These are phyloP conservation scores for Apostasia ramifera DNA, from an alignment of 106 monocot species.

Conservation along the genomic window DNA sequence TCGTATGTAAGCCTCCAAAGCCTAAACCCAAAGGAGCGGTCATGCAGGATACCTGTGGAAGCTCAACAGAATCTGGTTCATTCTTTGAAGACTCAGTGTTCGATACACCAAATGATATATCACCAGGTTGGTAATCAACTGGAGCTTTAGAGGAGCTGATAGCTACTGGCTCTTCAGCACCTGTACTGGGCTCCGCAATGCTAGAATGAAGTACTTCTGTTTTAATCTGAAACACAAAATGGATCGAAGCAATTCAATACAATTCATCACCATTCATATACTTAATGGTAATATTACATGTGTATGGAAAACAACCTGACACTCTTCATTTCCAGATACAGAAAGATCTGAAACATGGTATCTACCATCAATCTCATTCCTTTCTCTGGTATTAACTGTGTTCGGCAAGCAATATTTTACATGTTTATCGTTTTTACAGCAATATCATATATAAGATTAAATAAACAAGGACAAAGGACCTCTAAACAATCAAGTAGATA, in stretches of 20 bases:
- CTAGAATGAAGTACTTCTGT: conserved; percentile 1
- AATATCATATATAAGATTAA: not conserved
- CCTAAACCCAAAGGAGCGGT: conserved; percentile 62
- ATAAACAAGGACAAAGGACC: not conserved
- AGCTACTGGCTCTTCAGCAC: conserved; percentile 8
- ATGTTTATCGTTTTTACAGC: too few species aligned
- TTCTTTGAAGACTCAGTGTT: conserved; percentile 11
- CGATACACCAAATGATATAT: conserved; percentile 3
- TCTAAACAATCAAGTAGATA: not conserved
- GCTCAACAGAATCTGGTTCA: conserved; percentile 2
- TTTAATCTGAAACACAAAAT: conserved; percentile 11
- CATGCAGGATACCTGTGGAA: conserved; percentile 6
- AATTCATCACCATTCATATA: conserved; percentile 3
- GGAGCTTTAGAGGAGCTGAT: not conserved
- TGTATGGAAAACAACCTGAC: conserved; percentile 7
- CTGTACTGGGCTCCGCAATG: not conserved
- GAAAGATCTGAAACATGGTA: conserved; percentile 1
- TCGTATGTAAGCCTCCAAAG: conserved; percentile 62
- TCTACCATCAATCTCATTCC: not conserved
- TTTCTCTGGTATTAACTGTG: not conserved
- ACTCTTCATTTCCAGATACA: conserved; percentile 3
- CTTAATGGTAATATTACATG: conserved; percentile 1
- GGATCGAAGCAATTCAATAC: not conserved
- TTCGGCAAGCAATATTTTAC: too few species aligned
- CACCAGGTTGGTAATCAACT: not conserved